Evolutionary conservation across 768 basidiomycete genomes (phyloP).

Genomic region (Suillus luteus): DNA sequence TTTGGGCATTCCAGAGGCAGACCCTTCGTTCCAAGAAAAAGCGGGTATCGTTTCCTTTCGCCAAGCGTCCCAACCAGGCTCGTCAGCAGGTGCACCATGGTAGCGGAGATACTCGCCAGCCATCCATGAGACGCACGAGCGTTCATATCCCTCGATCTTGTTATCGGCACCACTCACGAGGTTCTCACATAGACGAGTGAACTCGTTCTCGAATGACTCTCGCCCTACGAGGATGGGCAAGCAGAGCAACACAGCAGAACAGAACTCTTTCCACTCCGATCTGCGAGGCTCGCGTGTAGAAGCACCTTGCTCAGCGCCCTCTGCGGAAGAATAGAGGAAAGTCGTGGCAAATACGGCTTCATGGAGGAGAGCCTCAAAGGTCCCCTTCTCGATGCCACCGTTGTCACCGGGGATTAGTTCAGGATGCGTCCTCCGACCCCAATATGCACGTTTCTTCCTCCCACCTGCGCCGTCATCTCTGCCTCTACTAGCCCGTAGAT

Average conservation of each 20-base stretch:
- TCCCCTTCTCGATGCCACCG: conserved; percentile 61
- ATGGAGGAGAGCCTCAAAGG: conserved; percentile 78
- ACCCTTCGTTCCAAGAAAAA: conserved; percentile 28
- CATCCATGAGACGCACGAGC: conserved; percentile 60
- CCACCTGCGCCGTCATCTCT: conserved; percentile 34
- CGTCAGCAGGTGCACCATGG: conserved; percentile 55
- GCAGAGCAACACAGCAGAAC: conserved; percentile 59
- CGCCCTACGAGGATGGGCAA: conserved; percentile 59
- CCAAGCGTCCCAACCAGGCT: conserved; percentile 59
- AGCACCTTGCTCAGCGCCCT: conserved; percentile 14
- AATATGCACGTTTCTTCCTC: conserved; percentile 69
- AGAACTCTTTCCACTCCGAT: conserved; percentile 60
- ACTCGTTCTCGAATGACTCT: conserved; percentile 66
- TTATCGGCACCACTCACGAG: conserved; percentile 59
- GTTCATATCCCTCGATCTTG: conserved; percentile 38
- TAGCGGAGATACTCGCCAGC: conserved; percentile 64
- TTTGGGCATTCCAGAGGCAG: conserved; percentile 38
- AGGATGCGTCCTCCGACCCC: conserved; percentile 77
- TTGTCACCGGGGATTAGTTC: conserved; percentile 52
- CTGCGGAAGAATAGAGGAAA: conserved; percentile 38
- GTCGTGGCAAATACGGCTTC: conserved; percentile 81
- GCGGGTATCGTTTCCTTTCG: conserved; percentile 52
- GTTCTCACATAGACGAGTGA: conserved; percentile 64
- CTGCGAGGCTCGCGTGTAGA: conserved; percentile 17
- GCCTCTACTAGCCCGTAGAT: conserved; percentile 33